Base-by-base conservation (phyloP, 1,139 yeast genomes). In the Torulaspora globosa region DNA sequence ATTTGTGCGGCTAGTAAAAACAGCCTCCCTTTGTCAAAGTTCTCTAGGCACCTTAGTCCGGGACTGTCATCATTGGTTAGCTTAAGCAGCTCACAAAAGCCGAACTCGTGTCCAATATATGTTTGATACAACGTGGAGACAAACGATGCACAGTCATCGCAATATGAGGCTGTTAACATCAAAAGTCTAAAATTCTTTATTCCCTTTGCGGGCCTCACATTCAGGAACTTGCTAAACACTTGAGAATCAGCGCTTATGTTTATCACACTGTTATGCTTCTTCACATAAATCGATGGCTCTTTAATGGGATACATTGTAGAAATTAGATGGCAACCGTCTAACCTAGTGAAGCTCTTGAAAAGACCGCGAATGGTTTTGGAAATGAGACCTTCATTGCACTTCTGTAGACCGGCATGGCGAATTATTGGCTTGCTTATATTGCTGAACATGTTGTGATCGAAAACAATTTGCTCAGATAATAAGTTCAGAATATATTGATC, bases 111-210 rank as follows among this genome's bases (percentile, higher is more conserved):
- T 12, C 56, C 57, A 6, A 58, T 60, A 36, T 63, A 64, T 5
- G 62, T 59, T 45, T 63, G 67, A 6, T 62, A 62, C 36, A 59
- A 46, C 3, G 57, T 56, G 12, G 66, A 59, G 5, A 58, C 55
- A 44, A 61, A 64, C 6, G 54, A 48, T 15, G 46, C 40, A 45
- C 64, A 62, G 39, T 57, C 67, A 15, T 53, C 55, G 30, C 50
- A 51, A 15, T 46, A 52, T 5, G 59, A 52, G 0, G 73, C 70
- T 0, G 70, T 59, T 2, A 83, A 58, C 50, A 82, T 57, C n/a
- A 83, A 53, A 3, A 80, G 65, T 47, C 76, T 78, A 49, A 82
- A 76, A 52, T 75, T 69, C 51, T 82, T 82, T 3, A 66, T 64
- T 0, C 73, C 73, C 27, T 65, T 62, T 6, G 75, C 57, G 0